Evolutionary conservation across 2,329 filamentous ascomycete species (phyloP).

Genomic region (Biscogniauxia sp.): DNA sequence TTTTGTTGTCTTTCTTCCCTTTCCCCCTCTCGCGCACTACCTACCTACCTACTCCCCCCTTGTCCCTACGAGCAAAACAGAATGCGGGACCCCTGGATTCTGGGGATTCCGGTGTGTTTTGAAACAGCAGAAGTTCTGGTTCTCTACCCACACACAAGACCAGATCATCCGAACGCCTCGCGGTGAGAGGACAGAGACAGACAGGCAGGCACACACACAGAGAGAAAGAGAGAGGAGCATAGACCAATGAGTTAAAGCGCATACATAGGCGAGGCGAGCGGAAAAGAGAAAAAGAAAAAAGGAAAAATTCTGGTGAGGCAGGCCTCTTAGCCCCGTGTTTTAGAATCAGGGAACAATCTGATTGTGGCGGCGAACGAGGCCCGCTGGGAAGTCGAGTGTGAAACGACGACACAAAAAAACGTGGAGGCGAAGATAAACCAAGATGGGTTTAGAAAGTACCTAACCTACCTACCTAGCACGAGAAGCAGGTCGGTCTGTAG

Average conservation of each 20-base stretch:
- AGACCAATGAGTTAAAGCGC: neutral
- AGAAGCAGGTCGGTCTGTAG: neutral
- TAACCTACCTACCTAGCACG: too few species aligned
- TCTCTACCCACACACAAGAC: neutral
- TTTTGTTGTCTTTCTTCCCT: neutral
- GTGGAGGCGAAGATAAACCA: constrained; percentile 13
- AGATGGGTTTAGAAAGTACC: neutral
- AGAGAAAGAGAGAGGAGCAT: neutral
- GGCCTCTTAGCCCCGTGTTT: constrained; percentile 13
- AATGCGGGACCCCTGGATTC: constrained; percentile 15
- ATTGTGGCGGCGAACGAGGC: neutral
- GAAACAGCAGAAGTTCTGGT: neutral
- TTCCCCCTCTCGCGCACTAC: neutral
- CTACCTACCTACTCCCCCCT: neutral
- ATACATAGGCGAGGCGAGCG: neutral
- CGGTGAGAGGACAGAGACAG: too few species aligned
- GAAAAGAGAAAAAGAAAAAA: neutral
- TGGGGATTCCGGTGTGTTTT: neutral
- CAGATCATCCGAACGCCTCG: neutral
- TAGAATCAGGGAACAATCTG: constrained; percentile 6
- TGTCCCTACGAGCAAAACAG: neutral
- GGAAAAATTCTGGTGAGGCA: constrained; percentile 3
- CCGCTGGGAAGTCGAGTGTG: neutral
- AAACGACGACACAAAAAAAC: constrained; percentile 20
- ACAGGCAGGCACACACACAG: too few species aligned